Evolutionary conservation across 1,284 basidiomycete genomes (phyloP).

Genomic region (Vanrija pseudolonga): DNA sequence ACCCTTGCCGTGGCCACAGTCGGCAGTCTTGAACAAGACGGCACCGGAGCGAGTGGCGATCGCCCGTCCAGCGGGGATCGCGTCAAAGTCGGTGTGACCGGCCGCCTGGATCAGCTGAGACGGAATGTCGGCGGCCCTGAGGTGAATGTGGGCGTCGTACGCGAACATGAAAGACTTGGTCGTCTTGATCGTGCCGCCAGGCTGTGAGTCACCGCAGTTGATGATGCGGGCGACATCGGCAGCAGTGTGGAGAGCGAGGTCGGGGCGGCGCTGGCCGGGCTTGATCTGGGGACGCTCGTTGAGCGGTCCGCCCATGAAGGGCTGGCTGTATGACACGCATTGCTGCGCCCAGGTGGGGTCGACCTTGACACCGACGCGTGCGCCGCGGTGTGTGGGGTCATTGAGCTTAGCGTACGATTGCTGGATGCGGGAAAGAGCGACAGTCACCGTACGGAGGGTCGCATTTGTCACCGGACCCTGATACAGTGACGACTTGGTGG

Average conservation of each 20-base stretch:
- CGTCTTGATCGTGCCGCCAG: constrained; percentile 48
- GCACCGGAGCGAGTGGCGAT: constrained; percentile 50
- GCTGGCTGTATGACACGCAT: constrained; percentile 35
- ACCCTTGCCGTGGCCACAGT: constrained; percentile 4
- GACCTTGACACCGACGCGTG: constrained; percentile 5
- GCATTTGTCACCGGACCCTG: constrained; percentile 48
- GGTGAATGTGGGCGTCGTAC: constrained; percentile 50
- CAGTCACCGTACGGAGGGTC: constrained; percentile 45
- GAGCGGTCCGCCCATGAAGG: constrained; percentile 46
- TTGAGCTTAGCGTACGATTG: constrained; percentile 3
- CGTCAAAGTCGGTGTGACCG: constrained; percentile 16
- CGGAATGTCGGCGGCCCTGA: constrained; percentile 23
- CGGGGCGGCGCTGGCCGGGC: constrained; percentile 40
- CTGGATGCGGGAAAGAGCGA: constrained; percentile 46
- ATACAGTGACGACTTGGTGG: constrained; percentile 51
- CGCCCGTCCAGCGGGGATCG: constrained; percentile 40
- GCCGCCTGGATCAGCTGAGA: constrained; percentile 15
- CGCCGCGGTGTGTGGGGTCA: constrained; percentile 11
- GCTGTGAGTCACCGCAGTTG: constrained; percentile 51
- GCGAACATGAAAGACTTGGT: constrained; percentile 44
- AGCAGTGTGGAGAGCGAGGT: constrained; percentile 41
- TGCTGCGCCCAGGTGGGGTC: constrained; percentile 23
- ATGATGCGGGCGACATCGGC: constrained; percentile 46
- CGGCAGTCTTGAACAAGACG: constrained; percentile 47
- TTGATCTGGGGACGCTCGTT: constrained; percentile 49